Evolutionary conservation across 345 rosid species (phyloP), one percentile per base, ranked within the genome.

Genomic region (Eucalyptus leucophloia): DNA sequence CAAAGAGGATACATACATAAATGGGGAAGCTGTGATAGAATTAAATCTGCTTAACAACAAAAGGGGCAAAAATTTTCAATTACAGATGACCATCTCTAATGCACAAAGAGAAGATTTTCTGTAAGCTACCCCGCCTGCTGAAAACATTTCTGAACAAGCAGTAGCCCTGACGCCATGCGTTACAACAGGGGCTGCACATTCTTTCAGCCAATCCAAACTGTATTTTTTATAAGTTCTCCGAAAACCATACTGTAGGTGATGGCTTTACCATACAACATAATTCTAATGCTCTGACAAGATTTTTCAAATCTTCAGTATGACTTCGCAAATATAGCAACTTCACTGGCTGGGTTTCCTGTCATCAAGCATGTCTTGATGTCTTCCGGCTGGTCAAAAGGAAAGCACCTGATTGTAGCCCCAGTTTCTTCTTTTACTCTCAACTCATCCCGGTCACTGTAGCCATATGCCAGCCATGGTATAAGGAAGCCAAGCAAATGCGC

Each of bases 351-450:
- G 62, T 93, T 94, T 89, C 99, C 96, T 0, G 98, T 97, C 99
- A 97, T 95, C 91, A 98, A 91, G 92, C 99, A 98, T 83, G 93
- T 92, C 92, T 96, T 97, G 69, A 86, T 90, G 86, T 94, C 97
- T 82, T 77, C 89, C 10, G 95, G 93, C 93, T 98, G 99, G 82
- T 96, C 93, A 44, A 98, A 98, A 28, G 99, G 99, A 90, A 93
- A 98, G 94, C 99, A 97, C 37, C 99, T 89, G 88, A 97, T 95
- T 37, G 99, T 97, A 88, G 98, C 99, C 40, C 99, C 97, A 4
- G 99, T 97, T 94, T 98, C 99, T 92, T 98, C 99, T 92, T 97
- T 97, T 42, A 98, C 96, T 93, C 89, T 94, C 90, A 93, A 80
- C 90, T 98, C 98, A 87, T 97, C 99, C 0, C 93, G 93, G 90